Conservation (phyloP, 2,329 filamentous ascomycete genomes). For the Claviceps spartinae region DNA sequence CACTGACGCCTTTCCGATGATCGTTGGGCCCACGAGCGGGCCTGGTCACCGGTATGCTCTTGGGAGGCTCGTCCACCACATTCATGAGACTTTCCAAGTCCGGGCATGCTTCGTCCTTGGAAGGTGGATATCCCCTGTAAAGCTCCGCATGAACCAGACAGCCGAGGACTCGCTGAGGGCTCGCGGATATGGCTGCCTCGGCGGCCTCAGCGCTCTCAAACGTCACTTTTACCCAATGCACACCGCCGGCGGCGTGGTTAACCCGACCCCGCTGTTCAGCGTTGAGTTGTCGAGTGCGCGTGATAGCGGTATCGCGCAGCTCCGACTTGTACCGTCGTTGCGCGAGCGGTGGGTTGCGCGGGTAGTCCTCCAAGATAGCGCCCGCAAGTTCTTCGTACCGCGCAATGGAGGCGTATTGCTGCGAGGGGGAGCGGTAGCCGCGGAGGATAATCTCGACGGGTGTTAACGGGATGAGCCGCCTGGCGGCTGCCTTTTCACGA, state of each 20-base stretch:
- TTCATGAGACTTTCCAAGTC: slow-evolving; percentile 30
- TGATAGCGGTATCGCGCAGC: slow-evolving; percentile 57
- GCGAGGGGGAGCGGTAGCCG: slow-evolving; percentile 53
- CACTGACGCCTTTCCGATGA: slow-evolving; percentile 14
- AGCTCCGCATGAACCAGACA: slow-evolving; percentile 57
- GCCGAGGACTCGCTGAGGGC: slow-evolving; percentile 58
- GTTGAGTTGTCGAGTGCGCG: slow-evolving; percentile 51
- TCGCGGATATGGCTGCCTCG: slow-evolving; percentile 53
- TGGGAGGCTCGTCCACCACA: slow-evolving; percentile 19
- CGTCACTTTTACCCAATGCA: slow-evolving; percentile 85
- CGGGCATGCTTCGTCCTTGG: slow-evolving; percentile 49
- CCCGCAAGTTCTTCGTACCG: slow-evolving; percentile 82
- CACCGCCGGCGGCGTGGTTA: slow-evolving; percentile 67
- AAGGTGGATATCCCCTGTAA: slow-evolving; percentile 51
- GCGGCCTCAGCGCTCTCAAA: slow-evolving; percentile 63
- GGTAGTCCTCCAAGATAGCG: slow-evolving; percentile 83
- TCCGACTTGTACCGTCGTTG: slow-evolving; percentile 60
- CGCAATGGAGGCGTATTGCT: slow-evolving; percentile 76
- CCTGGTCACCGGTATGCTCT: slow-evolving; percentile 21
- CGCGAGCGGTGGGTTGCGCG: slow-evolving; percentile 63
- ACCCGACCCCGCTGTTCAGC: slow-evolving; percentile 64
- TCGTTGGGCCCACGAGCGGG: slow-evolving; percentile 8
- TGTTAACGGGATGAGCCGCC: slow-evolving; percentile 23
- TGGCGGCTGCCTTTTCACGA: slow-evolving; percentile 9
- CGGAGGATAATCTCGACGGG: slow-evolving; percentile 71